Conservation (phyloP, 1,284 basidiomycete genomes). For the Psilocybe mexicana region DNA sequence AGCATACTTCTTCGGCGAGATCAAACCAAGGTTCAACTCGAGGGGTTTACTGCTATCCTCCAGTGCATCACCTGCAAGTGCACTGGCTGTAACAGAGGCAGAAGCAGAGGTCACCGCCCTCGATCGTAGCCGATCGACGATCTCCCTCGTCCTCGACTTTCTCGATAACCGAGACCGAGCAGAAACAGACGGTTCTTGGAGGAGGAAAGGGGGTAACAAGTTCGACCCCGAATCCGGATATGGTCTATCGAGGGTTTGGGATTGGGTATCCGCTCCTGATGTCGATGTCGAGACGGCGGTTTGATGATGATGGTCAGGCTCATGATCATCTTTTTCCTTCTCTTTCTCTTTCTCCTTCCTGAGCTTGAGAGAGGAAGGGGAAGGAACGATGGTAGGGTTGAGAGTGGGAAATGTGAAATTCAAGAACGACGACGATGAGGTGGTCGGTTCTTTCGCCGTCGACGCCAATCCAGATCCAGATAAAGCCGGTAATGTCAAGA, state of each 20-base stretch:
- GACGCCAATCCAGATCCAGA: too few relatives aligned
- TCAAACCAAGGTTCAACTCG: too few relatives aligned
- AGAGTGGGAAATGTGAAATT: conserved; percentile 42
- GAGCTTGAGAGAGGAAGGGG: conserved; percentile 34
- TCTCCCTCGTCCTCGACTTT: conserved; percentile 46
- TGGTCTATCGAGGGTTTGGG: too few relatives aligned
- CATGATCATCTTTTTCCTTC: too few relatives aligned
- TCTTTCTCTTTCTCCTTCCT: conserved; percentile 40
- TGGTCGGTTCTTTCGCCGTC: neutral
- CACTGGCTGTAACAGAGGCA: too few relatives aligned
- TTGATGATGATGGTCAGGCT: too few relatives aligned
- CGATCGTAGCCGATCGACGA: conserved; percentile 45
- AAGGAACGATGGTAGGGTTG: conserved; percentile 24
- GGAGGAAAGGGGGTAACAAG: conserved; percentile 42
- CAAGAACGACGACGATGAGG: conserved; percentile 29
- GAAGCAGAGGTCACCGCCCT: conserved; percentile 1
- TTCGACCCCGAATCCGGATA: conserved; percentile 9
- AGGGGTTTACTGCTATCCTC: too few relatives aligned
- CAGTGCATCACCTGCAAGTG: too few relatives aligned
- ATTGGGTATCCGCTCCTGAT: too few relatives aligned
- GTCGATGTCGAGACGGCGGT: too few relatives aligned
- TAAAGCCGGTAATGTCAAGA: too few relatives aligned
- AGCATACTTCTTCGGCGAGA: too few relatives aligned
- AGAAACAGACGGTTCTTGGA: conserved; percentile 36
- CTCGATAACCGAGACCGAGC: conserved; percentile 28